phyloP scores from a whole-genome alignment of 2,329 filamentous ascomycete species.

The Aureobasidium lini region DNA sequence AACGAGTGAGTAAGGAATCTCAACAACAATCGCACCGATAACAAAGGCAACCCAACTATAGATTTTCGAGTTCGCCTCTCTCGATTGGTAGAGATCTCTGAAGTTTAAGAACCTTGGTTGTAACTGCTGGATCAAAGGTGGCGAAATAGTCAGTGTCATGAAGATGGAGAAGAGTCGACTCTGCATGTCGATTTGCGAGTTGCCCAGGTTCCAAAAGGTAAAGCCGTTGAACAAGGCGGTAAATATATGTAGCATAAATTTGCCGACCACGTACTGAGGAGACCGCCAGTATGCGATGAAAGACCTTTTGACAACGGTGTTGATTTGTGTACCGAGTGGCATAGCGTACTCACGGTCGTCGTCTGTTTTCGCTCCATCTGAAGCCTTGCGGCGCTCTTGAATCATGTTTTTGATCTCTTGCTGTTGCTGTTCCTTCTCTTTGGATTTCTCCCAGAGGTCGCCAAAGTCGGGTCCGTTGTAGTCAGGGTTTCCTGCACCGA shows the following conservation, averaged over 20 bases:
- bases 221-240: conserved; percentile 81
- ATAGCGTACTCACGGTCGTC: conserved; percentile 74
- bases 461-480: conserved; percentile 72
- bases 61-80: conserved; percentile 71
- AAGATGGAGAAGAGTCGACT: conserved; percentile 64
- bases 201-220: conserved; percentile 47
- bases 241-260: conserved; percentile 68
- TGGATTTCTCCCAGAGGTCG: conserved; percentile 67
- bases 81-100: conserved; percentile 59
- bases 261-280: conserved; percentile 84
- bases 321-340: conserved; percentile 70
- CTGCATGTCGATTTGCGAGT: conserved; percentile 27
- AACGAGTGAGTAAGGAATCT: conserved; percentile 59
- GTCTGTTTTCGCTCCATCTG: conserved; percentile 35
- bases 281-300: conserved; percentile 77
- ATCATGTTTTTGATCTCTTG: conserved; percentile 61
- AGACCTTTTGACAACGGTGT: conserved; percentile 63
- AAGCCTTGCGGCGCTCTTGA: conserved; percentile 46
- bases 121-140: conserved; percentile 68
- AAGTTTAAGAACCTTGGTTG: conserved; percentile 64
- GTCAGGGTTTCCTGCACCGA: conserved; percentile 68
- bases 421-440: conserved; percentile 62
- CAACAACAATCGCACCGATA: conserved; percentile 57
- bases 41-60: conserved; percentile 70
- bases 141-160: conserved; percentile 67